A percentile compares a stretch with the other conserved stretches of the same genome.
Evolutionary conservation across 83 land plant species (phyloP).

Genomic region (Diphasiastrum complanatum): DNA sequence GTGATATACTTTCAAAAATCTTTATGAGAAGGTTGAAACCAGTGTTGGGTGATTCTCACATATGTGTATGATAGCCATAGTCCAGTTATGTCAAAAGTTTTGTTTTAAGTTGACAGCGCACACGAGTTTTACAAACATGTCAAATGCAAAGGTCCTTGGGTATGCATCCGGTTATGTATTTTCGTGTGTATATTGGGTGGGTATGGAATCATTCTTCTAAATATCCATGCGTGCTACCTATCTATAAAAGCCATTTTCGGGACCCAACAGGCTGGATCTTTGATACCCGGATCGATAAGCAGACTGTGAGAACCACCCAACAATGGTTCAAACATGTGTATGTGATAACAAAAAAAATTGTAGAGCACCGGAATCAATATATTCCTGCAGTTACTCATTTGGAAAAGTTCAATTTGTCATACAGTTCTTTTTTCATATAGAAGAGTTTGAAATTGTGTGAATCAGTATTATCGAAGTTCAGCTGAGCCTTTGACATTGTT

Average conservation of each 20-base stretch:
- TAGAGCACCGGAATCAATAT: too few relatives aligned
- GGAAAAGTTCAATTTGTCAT: too few relatives aligned
- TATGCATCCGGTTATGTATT: background rate
- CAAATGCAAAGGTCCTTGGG: background rate
- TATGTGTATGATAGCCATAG: background rate
- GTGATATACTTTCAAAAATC: background rate
- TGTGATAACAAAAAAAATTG: too few relatives aligned
- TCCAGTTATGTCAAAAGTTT: background rate
- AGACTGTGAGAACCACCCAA: too few relatives aligned
- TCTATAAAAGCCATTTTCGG: too few relatives aligned
- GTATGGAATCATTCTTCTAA: constrained; percentile 1
- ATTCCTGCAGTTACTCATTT: too few relatives aligned
- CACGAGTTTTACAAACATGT: background rate
- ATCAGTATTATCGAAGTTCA: background rate
- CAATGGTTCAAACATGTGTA: too few relatives aligned
- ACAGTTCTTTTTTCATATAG: too few relatives aligned
- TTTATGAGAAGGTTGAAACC: background rate
- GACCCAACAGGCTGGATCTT: too few relatives aligned
- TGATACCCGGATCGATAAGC: too few relatives aligned
- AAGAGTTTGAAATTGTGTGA: background rate
- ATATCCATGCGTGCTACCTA: too few relatives aligned
- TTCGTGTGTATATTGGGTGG: constrained; percentile 2
- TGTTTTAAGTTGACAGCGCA: background rate
- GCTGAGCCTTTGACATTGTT: background rate
- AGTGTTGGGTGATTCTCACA: too few relatives aligned